Percentiles rank a stretch among this genome's conserved stretches.
Evolutionary conservation across 441 rosid genomes (phyloP).

Genomic region (Erysimum pusillum): DNA sequence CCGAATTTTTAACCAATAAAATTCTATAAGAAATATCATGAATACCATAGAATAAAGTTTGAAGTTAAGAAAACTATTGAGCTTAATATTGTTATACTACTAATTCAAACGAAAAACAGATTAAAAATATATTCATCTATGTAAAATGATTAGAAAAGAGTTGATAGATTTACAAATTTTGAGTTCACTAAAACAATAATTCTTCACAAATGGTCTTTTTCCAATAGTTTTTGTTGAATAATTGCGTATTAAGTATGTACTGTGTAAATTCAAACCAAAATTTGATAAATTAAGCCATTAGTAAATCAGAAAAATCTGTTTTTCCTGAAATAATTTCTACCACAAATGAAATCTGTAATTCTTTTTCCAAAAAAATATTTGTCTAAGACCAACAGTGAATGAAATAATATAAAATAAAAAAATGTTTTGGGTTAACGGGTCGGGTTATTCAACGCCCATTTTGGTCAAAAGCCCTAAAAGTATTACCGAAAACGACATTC

Average conservation of each 20-base stretch:
- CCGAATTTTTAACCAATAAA: no score
- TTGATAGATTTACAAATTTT: background rate
- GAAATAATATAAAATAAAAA: background rate
- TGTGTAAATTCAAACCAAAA: background rate
- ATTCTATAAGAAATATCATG: no score
- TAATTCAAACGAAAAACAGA: no score
- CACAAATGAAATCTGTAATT: background rate
- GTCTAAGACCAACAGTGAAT: background rate
- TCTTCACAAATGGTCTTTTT: background rate
- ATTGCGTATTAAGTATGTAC: background rate
- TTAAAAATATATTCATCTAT: background rate
- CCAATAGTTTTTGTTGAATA: background rate
- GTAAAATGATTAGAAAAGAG: background rate
- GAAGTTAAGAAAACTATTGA: no score
- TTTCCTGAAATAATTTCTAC: background rate
- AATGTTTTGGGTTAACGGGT: constrained; percentile 42
- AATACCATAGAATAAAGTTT: no score
- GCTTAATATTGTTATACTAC: no score
- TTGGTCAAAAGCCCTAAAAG: constrained; percentile 48
- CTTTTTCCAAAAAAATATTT: background rate
- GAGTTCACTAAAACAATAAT: background rate
- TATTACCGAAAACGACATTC: constrained; percentile 52
- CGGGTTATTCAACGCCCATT: constrained; percentile 54
- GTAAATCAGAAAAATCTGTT: background rate
- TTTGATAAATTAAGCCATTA: background rate